Percentiles rank a stretch among this genome's conserved stretches.
These are phyloP conservation scores for Termitomyces sp. DNA, from an alignment of 768 basidiomycete genomes.

Conservation along the genomic window DNA sequence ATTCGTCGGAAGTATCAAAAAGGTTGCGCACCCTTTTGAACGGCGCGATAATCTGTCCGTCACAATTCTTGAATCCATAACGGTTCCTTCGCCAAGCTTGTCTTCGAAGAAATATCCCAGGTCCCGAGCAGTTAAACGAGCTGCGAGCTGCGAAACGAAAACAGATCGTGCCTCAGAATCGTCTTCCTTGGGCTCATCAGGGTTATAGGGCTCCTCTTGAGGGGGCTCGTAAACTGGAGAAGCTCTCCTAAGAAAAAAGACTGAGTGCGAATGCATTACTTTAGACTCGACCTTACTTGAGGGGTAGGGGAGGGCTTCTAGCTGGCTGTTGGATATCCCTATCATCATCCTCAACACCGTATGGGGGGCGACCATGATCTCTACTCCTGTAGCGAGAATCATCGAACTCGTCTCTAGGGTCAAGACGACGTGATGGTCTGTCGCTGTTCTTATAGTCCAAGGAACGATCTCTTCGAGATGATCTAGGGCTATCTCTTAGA, in stretches of 20 bases:
- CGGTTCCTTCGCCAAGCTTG: slow-evolving; percentile 88
- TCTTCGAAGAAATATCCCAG: slow-evolving; percentile 99
- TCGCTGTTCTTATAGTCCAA: slow-evolving; percentile 54
- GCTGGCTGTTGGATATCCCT: slow-evolving; percentile 29
- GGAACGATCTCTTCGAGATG: slow-evolving; percentile 48
- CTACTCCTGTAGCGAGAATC: slow-evolving; percentile 45
- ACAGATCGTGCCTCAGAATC: slow-evolving; percentile 98
- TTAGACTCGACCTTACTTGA: slow-evolving; percentile 35
- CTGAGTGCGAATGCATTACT: slow-evolving; percentile 5
- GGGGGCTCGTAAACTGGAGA: slow-evolving; percentile 71
- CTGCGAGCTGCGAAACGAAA: slow-evolving; percentile 97
- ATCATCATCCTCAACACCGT: slow-evolving; percentile 37
- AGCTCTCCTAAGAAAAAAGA: slow-evolving; percentile 46
- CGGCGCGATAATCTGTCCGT: slow-evolving; percentile 92
- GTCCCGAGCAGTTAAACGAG: slow-evolving; percentile 94
- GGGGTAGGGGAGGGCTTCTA: slow-evolving; percentile 41
- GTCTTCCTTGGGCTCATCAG: slow-evolving; percentile 90
- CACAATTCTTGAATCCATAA: slow-evolving; percentile 95
- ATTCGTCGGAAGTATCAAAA: neutral
- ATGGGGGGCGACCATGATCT: slow-evolving; percentile 31
- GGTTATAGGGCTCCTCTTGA: slow-evolving; percentile 67
- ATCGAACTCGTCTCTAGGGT: slow-evolving; percentile 62
- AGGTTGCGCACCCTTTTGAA: slow-evolving; percentile 84
- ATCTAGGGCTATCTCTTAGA: slow-evolving; percentile 48
- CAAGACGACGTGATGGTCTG: slow-evolving; percentile 37